Percentiles rank a stretch among this genome's conserved stretches.
These are phyloP conservation scores for Copromyces sp. DNA, from an alignment of 495 filamentous ascomycete species.

Conservation along the genomic window DNA sequence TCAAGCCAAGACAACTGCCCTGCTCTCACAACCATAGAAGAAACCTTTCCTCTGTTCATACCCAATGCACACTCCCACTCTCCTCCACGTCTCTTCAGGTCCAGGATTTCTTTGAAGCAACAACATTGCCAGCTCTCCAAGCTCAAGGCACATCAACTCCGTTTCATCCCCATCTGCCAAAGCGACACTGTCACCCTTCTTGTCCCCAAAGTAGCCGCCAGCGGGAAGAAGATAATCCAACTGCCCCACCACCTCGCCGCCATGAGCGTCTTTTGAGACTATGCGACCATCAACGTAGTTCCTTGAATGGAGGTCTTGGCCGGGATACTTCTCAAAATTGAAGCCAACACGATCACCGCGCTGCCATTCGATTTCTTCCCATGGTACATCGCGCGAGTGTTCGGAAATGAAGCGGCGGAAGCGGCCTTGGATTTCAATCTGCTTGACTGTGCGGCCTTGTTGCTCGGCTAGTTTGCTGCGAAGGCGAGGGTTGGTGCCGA, in stretches of 20 bases:
- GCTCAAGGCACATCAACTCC: constrained; percentile 20
- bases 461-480: constrained; percentile 12
- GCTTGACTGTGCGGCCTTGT: constrained; percentile 15
- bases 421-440: constrained; percentile 15
- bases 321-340: constrained; percentile 15
- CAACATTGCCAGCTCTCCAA: constrained; percentile 25
- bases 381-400: constrained; percentile 5
- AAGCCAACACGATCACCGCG: constrained; percentile 8
- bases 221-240: constrained; percentile 15
- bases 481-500: not conserved
- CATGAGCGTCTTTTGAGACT: constrained; percentile 20
- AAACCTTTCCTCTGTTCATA: constrained; percentile 19
- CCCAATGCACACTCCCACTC: constrained; percentile 19
- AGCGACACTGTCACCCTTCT: not conserved
- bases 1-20: constrained; percentile 10
- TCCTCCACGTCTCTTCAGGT: constrained; percentile 6
- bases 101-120: constrained; percentile 9
- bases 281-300: constrained; percentile 14
- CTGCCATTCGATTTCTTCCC: constrained; percentile 15
- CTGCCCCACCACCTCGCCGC: constrained; percentile 22
- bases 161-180: constrained; percentile 16
- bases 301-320: constrained; percentile 12
- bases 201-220: not conserved
- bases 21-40: constrained; percentile 21
- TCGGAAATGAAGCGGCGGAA: constrained; percentile 19